Evolutionary conservation across 176 grass and related monocot genomes (phyloP).

Genomic region (Chrysopogon serrulatus): DNA sequence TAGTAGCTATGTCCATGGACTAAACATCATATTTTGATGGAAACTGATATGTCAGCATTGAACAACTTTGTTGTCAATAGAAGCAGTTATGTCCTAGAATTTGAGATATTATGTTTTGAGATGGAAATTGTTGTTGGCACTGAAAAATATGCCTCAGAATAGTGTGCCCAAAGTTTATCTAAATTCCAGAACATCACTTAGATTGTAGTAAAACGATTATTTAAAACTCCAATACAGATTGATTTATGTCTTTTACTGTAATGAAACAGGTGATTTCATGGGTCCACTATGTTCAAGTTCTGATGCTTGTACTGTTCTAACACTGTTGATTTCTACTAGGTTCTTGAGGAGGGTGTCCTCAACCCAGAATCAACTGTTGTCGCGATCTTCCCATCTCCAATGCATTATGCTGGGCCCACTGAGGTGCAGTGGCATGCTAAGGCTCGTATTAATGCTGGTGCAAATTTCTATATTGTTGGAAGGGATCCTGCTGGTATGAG

Average conservation of each 20-base stretch:
- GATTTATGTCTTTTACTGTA: not conserved
- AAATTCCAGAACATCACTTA: not conserved
- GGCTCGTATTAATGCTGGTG: slow-evolving; percentile 92
- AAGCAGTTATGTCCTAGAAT: not conserved
- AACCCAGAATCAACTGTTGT: slow-evolving; percentile 95
- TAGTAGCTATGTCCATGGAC: not conserved
- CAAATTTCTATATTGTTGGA: slow-evolving; percentile 98
- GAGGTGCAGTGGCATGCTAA: slow-evolving; percentile 99
- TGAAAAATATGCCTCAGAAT: not conserved
- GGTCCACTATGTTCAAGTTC: not conserved
- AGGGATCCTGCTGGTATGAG: slow-evolving; percentile 96
- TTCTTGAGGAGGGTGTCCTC: slow-evolving; percentile 96
- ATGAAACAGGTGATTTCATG: not conserved
- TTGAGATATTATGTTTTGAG: not conserved
- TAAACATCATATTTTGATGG: not conserved
- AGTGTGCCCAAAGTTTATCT: not conserved
- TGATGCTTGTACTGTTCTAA: not conserved
- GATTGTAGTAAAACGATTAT: not conserved
- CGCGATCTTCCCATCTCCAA: slow-evolving; percentile 94
- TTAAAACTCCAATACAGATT: not conserved
- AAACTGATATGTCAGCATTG: not conserved
- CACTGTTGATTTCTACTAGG: slow-evolving; percentile 37
- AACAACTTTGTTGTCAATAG: not conserved
- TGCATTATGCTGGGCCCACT: slow-evolving; percentile 96
- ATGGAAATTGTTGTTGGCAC: not conserved